Evolutionary conservation across 352 stramenopile species (phyloP), one percentile per base, ranked within the genome.

Genomic region (Phytophthora hibernalis): DNA sequence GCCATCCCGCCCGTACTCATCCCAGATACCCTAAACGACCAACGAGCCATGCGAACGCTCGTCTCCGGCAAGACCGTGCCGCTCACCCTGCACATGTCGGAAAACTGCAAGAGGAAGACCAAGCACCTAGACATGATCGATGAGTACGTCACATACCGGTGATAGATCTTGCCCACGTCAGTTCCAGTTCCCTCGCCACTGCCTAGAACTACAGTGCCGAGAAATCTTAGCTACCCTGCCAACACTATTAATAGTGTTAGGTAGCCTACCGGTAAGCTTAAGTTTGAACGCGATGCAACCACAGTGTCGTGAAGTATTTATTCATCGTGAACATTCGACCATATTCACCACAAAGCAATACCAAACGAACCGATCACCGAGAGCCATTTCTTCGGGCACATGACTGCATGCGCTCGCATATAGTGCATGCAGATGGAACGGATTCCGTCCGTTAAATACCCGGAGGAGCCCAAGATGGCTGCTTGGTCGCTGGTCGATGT

Each of bases 1-100:
- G 76, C 74, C 28, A 78, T 67, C 24, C 77, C 81, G 22, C 80
- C 80, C 3, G 80, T 89, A 1, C 47, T 73, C 21, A 83, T 89
- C 48, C 80, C 80, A 6, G 65, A 71, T 31, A 52, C 51, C 7
- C 71, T 80, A 26, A 63, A 47, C 30, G 63, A 63, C 26, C 57
- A 54, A 42, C 75, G 75, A 43, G 75, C 75, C 10, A 48, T 75
- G 33, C 58, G 53, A 1, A 71, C 68, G 2, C 53, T 76, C n/a
- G 80, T 89, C 22, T 70, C 72, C 10, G 80, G 80, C 45, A 80
- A 76, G 55, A 73, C 49, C n/a, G 76, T 87, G 37, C 74, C 76
- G 2, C 72, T 82, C 35, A 85, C 79, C 9, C 70, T 69, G 50
- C 54, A 48, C 21, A 85, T 87, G 79, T 83, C 74, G 76, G 58